A percentile compares a stretch with the other conserved stretches of the same genome.
These are phyloP conservation scores for Brasenia schreberi DNA, from an alignment of 164 flowering plant genomes.

Conservation along the genomic window DNA sequence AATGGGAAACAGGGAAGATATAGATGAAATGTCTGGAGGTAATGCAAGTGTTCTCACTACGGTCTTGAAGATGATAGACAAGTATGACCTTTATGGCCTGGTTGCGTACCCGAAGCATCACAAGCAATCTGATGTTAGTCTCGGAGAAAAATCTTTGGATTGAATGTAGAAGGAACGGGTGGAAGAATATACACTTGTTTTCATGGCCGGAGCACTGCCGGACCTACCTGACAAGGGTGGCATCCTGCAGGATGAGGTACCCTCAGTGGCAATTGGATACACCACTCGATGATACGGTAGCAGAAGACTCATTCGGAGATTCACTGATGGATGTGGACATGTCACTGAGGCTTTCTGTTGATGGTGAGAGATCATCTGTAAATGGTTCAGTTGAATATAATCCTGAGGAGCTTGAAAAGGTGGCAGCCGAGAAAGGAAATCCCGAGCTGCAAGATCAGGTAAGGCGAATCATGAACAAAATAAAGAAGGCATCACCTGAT, in stretches of 20 bases:
- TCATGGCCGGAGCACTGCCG: conserved; percentile 99
- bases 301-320: conserved; percentile 60
- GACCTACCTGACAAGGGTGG: conserved; percentile 86
- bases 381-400: conserved; percentile 37
- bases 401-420: conserved; percentile 13
- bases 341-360: conserved; percentile 83
- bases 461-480: conserved; percentile 48
- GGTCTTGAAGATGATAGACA: conserved; percentile 76
- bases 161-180: conserved; percentile 75
- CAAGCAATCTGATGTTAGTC: conserved; percentile 75
- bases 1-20: conserved; percentile 94
- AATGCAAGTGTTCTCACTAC: conserved; percentile 74
- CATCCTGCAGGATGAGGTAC: conserved; percentile 85
- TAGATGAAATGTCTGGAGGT: conserved; percentile 79
- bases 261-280: conserved; percentile 93
- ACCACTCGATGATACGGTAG: conserved; percentile 44
- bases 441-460: conserved; percentile 67
- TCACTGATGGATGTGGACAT: conserved; percentile 85
- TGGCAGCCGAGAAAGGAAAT: conserved; percentile 23
- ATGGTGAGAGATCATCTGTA: conserved; percentile 62
- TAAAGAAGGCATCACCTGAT: conserved; percentile 29
- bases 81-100: conserved; percentile 86
- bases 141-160: conserved; percentile 86
- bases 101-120: conserved; percentile 98
- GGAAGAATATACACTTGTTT: conserved; percentile 86